Base-by-base conservation (phyloP, 2,329 filamentous ascomycete species). In the Paradendryphiella salina region DNA sequence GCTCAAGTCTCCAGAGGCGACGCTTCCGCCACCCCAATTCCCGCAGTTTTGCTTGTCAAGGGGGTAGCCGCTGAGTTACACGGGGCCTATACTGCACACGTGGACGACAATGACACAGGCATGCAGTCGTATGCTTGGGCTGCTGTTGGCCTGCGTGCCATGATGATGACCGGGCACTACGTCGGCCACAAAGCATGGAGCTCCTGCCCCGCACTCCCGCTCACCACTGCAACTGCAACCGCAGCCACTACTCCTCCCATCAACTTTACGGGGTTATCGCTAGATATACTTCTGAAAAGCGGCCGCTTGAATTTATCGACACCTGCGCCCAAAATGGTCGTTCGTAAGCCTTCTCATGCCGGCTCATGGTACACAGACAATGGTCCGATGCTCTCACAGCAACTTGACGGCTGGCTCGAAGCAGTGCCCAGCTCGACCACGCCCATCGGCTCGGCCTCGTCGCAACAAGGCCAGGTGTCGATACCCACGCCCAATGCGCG, bases 321-420 rank as follows among this genome's bases (percentile, higher is more conserved):
- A 26, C 23, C 8, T 10, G 8, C 6, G 23, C 23, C 2, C 44
- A 54, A 36, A 20, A 77, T 71, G 72, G 63, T 63, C 38, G 61
- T 71, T 43, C 76, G 86, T 66, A 72, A 77, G 59, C 86, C 90
- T 15, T 84, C 80, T 48, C 94, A 97, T 72, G 91, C 93, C 17
- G 89, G 89, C 32, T 87, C 85, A 14, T 99, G 94, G 94, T 99
- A 99, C 71, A 80, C 85, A 5, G 80, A 80, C 40, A 79, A 85
- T 52, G 75, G 80, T 5, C 69, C 72, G 1, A 73, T 74, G n/a
- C 82, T 97, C 42, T 82, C 82, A 3, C 64, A 69, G 5, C 81
- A 96, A 75, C 86, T 99, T 4, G 84, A 94, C 50, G 73, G 75
- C 41, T 96, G 85, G 81, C 80, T 97, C n/a, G 77, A 76, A 31